Evolutionary conservation across 495 filamentous ascomycete species (phyloP), one percentile per base, ranked within the genome.

Genomic region (Penicillium cataractarum): DNA sequence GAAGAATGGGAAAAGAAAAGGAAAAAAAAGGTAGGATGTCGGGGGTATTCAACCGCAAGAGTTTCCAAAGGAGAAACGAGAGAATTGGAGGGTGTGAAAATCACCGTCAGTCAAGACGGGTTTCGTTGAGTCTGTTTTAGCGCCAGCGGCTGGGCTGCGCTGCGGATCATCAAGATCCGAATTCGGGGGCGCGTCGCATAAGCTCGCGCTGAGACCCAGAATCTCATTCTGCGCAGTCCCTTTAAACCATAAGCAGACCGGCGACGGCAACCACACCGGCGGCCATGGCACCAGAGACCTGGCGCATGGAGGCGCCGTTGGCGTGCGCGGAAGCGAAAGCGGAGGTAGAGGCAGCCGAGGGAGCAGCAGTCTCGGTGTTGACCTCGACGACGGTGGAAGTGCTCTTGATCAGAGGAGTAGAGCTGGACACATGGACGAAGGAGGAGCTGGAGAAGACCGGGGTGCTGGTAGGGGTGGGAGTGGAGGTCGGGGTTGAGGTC

Each of bases 181-280:
- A 22, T 53, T 37, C 37, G 17, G 48, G 35, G 48, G 35, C 59
- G 61, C 60, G 24, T 31, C 32, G 33, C 44, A 19, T 50, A 33
- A 0, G 27, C 57, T 13, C 32, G 4, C 49, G 10, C 31, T 32
- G 39, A 46, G 6, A 10, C 8, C 35, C 5, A 22, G 15, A 6
- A 31, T 21, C 22, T 29, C 21, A 9, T 27, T 40, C 13, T 52
- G 33, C 13, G 17, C 31, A 21, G 7, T 27, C 12, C 12, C 21
- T 56, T 75, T 78, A 84, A 31, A 81, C 71, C 70, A 83, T 62
- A 51, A 78, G 57, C 44, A 83, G 55, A 37, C 78, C 79, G 40
- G 79, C 82, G 55, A 77, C 71, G 48, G 76, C 80, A 56, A 79
- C 58, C 7, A 74, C 71, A 71, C 75, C 81, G 27, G 70, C 80